Conservation (phyloP, 768 basidiomycete species). For the Boletus rubroflammeus region DNA sequence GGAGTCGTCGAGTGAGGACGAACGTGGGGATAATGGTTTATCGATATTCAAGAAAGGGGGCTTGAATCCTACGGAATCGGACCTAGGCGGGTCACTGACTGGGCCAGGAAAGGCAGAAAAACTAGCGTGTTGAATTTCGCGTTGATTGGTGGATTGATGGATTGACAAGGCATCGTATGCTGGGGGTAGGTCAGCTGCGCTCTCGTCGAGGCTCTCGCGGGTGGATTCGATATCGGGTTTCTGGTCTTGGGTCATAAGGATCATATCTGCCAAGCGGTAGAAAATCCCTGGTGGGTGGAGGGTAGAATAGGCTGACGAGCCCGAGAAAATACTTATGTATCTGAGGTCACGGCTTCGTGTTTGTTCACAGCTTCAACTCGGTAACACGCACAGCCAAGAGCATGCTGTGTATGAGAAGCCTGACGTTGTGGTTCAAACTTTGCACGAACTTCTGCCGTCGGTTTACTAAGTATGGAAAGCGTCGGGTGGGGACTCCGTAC, state of each 20-base stretch:
- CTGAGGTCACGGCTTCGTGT: too few species aligned
- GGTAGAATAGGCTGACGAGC: not conserved
- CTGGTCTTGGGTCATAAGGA: not conserved
- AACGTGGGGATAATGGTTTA: not conserved
- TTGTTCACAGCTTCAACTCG: not conserved
- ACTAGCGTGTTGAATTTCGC: not conserved
- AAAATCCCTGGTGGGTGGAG: not conserved
- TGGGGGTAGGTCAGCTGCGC: slow-evolving; percentile 8
- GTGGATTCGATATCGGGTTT: not conserved
- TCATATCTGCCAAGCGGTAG: not conserved
- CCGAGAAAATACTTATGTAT: not conserved
- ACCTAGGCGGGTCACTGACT: too few species aligned
- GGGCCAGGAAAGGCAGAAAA: not conserved
- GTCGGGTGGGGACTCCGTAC: too few species aligned
- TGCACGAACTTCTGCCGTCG: too few species aligned
- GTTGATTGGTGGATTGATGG: not conserved
- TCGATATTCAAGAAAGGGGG: not conserved
- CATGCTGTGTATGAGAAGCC: not conserved
- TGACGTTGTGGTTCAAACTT: too few species aligned
- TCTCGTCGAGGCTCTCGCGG: not conserved
- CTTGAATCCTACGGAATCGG: too few species aligned
- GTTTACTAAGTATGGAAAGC: too few species aligned
- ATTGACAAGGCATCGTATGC: slow-evolving; percentile 12
- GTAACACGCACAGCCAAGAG: not conserved
- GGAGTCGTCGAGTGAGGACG: not conserved